Percentiles rank a stretch among this genome's conserved stretches.
phyloP scores from a whole-genome alignment of 2,329 filamentous ascomycete species.

The Incumbomyces lentus region DNA sequence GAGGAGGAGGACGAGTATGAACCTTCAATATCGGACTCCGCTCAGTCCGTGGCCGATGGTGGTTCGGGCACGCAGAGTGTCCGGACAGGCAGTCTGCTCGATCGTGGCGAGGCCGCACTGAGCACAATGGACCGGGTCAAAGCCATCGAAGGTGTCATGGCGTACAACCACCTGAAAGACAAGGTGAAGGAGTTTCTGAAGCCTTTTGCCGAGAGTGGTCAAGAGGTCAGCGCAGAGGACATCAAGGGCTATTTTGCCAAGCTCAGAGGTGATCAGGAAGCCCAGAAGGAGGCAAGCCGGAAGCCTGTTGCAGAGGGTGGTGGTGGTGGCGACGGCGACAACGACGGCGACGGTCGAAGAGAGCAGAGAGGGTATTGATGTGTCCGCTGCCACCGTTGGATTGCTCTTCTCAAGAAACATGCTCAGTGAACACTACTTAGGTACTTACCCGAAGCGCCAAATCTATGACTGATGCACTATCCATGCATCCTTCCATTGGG shows the following conservation, averaged over 20 bases:
- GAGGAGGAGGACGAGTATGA: conserved; percentile 94
- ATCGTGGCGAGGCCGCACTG: conserved; percentile 84
- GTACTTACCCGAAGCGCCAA: too few relatives aligned
- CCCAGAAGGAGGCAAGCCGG: conserved; percentile 51
- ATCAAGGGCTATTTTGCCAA: conserved; percentile 96
- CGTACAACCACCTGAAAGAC: conserved; percentile 91
- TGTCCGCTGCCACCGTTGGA: too few relatives aligned
- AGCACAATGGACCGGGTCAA: conserved; percentile 85
- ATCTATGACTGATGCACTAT: too few relatives aligned
- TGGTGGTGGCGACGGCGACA: not conserved
- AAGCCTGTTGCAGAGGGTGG: conserved; percentile 10
- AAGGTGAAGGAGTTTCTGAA: conserved; percentile 91
- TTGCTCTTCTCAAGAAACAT: too few relatives aligned
- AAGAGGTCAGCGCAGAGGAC: conserved; percentile 83
- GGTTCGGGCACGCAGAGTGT: conserved; percentile 34
- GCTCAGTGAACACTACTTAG: too few relatives aligned
- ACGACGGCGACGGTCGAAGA: conserved; percentile 3
- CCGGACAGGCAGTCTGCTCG: conserved; percentile 75
- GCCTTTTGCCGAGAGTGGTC: conserved; percentile 83
- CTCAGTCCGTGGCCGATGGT: conserved; percentile 23
- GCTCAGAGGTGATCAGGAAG: conserved; percentile 74
- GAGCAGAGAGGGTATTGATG: conserved; percentile 13
- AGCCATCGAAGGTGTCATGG: conserved; percentile 95
- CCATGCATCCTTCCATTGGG: too few relatives aligned
- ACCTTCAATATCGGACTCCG: conserved; percentile 66